Conservation (phyloP, 805 yeast genomes). For the Zygosaccharomyces bisporus region DNA sequence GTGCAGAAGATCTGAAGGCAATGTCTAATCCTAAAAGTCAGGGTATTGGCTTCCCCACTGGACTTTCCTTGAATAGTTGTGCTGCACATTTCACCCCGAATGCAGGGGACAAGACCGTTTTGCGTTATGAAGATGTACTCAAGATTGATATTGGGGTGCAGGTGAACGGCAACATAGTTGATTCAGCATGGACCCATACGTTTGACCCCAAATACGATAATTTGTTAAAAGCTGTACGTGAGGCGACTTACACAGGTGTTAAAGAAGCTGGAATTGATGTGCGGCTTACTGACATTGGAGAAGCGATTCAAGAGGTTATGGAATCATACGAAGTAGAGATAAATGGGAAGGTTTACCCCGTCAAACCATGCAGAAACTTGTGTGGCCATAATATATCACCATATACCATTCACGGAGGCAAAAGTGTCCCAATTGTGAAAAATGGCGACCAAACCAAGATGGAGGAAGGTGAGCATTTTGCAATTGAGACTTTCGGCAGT, state of each 20-base stretch:
- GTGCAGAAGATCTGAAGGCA: slow-evolving; percentile 54
- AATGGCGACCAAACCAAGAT: slow-evolving; percentile 92
- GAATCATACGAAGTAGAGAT: slow-evolving; percentile 92
- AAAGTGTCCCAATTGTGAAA: slow-evolving; percentile 93
- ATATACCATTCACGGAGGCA: slow-evolving; percentile 87
- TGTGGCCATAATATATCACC: slow-evolving; percentile 92
- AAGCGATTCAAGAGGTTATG: slow-evolving; percentile 94
- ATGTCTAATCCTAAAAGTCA: slow-evolving; percentile 43
- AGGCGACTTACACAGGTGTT: slow-evolving; percentile 91
- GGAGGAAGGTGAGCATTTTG: slow-evolving; percentile 98
- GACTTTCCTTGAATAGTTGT: slow-evolving; percentile 84
- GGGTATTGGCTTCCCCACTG: slow-evolving; percentile 99
- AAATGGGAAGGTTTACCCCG: slow-evolving; percentile 78
- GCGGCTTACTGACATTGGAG: slow-evolving; percentile 91
- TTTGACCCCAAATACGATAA: slow-evolving; percentile 81
- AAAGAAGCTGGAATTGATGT: slow-evolving; percentile 94
- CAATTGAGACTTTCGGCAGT: slow-evolving; percentile 96
- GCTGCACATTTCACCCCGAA: slow-evolving; percentile 99
- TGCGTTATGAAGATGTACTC: slow-evolving; percentile 86
- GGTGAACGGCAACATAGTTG: slow-evolving; percentile 89
- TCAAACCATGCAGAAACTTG: slow-evolving; percentile 85
- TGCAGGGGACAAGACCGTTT: slow-evolving; percentile 81
- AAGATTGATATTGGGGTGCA: slow-evolving; percentile 97
- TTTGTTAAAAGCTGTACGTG: slow-evolving; percentile 79
- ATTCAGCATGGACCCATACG: slow-evolving; percentile 90